These are phyloP conservation scores for Hyphodiscus sp. DNA, from an alignment of 2,329 filamentous ascomycete species.

Conservation along the genomic window DNA sequence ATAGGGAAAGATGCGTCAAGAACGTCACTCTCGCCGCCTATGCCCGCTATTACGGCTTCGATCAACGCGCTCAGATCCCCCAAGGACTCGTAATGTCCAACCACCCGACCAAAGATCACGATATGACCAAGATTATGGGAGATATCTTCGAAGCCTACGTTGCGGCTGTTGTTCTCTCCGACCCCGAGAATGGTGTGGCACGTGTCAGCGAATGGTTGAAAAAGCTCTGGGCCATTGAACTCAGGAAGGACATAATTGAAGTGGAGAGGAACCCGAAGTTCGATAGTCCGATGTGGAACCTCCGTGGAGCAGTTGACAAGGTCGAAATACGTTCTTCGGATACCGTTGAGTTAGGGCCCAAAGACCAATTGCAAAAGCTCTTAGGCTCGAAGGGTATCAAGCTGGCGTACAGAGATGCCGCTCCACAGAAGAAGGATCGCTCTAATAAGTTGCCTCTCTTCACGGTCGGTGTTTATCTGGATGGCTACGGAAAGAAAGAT, in stretches of 20 bases:
- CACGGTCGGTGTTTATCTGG: conserved; percentile 57
- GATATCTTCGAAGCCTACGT: conserved; percentile 92
- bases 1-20: conserved; percentile 66
- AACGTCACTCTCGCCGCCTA: conserved; percentile 72
- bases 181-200: conserved; percentile 54
- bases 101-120: conserved; percentile 35
- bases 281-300: conserved; percentile 26
- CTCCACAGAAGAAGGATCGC: conserved; percentile 46
- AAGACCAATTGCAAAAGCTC: conserved; percentile 44
- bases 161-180: conserved; percentile 67
- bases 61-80: conserved; percentile 51
- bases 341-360: conserved; percentile 34
- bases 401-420: conserved; percentile 55
- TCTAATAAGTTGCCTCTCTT: conserved; percentile 49
- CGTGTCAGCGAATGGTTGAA: conserved; percentile 66
- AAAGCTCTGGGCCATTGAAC: conserved; percentile 62
- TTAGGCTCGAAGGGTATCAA: conserved; percentile 48
- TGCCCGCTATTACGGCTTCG: conserved; percentile 63
- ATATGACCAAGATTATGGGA: conserved; percentile 65
- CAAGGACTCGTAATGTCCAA: background rate
- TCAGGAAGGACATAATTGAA: conserved; percentile 47
- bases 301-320: conserved; percentile 13
- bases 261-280: conserved; percentile 27
- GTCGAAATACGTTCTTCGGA: conserved; percentile 1
- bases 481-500: conserved; percentile 61